Base-by-base conservation (phyloP, 768 basidiomycete genomes). In the Suillus sp. region DNA sequence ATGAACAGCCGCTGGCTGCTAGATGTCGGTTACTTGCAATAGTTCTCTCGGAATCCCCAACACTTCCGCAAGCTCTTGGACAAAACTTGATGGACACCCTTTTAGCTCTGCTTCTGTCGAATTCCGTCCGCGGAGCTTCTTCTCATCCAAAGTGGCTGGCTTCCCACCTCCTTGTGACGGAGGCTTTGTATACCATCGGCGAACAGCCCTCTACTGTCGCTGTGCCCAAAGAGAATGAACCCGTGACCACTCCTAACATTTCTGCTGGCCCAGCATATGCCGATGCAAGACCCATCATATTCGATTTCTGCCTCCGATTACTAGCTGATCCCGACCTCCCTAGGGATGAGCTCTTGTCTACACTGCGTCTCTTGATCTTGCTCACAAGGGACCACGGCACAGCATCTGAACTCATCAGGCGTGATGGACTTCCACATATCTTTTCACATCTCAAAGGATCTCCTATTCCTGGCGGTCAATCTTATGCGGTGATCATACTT, bases 111-210 rank as follows among this genome's bases (percentile, higher is more conserved):
- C 78, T 94, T 35, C 78, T 86, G 25, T 87, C 90, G 13, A 82
- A 81, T 68, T 81, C 81, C 18, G 71, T 76, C 40, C 83, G 80
- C 62, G 76, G 78, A 50, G 83, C 85, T 61, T 78, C 80, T 2
- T 83, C 83, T n/a, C 84, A 85, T 59, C 95, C 96, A 10, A 88
- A 85, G 70, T 99, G 97, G 97, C 83, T 96, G 5, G 88, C 95
- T 1, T 84, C 92, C 2, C 87, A 91, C 69, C 80, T 99, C 14
- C 84, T 97, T 14, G 91, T 96, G 57, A 88, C 89, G 7, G 95
- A 99, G 71, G 86, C 90, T 20, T 78, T 98, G 53, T 82, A 98
- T 37, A 87, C 87, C 20, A 78, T 90, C 22, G 86, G 89, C 1
- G 91, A 92, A 57, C 90, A 90, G 47, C 89, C 95, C 61, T 80